phyloP scores from a whole-genome alignment of 352 stramenopile genomes.

The Phytophthora foliorum region DNA sequence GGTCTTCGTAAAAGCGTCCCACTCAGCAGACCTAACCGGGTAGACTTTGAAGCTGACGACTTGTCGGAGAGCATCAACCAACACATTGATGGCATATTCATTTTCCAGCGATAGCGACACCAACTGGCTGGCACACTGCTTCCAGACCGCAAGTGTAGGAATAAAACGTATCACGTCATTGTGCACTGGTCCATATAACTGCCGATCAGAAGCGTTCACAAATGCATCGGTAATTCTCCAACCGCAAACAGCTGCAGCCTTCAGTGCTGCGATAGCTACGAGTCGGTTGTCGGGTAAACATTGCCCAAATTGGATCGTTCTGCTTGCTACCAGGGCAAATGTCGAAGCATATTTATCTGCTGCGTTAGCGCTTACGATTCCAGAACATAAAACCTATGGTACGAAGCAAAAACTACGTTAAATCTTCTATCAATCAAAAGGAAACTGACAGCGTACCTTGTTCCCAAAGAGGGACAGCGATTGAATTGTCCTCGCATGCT shows the following conservation, averaged over 20 bases:
- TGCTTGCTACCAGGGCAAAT: constrained; percentile 36
- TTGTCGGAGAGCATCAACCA: constrained; percentile 49
- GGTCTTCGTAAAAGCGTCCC: constrained; percentile 59
- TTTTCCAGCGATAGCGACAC: constrained; percentile 46
- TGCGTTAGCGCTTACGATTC: constrained; percentile 19
- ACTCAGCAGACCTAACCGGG: constrained; percentile 40
- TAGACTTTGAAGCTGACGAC: constrained; percentile 53
- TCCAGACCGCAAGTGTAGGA: constrained; percentile 52
- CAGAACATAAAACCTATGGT: constrained; percentile 31
- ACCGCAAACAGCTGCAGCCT: constrained; percentile 53
- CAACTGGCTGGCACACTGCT: constrained; percentile 33
- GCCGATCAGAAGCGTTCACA: constrained; percentile 35
- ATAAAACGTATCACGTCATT: constrained; percentile 62
- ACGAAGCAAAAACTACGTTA: constrained; percentile 12
- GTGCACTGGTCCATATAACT: constrained; percentile 48
- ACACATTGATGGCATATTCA: constrained; percentile 40
- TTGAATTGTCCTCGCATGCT: constrained; percentile 27
- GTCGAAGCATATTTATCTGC: constrained; percentile 31
- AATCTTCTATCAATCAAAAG: background rate
- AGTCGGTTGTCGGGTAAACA: constrained; percentile 31
- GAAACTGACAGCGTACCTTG: constrained; percentile 40
- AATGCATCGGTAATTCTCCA: constrained; percentile 62
- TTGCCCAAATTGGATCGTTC: constrained; percentile 31
- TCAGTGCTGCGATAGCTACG: constrained; percentile 43
- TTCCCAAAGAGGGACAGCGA: constrained; percentile 35